Conservation (phyloP, 2,329 filamentous ascomycete species). For the Neoascochyta sp. region DNA sequence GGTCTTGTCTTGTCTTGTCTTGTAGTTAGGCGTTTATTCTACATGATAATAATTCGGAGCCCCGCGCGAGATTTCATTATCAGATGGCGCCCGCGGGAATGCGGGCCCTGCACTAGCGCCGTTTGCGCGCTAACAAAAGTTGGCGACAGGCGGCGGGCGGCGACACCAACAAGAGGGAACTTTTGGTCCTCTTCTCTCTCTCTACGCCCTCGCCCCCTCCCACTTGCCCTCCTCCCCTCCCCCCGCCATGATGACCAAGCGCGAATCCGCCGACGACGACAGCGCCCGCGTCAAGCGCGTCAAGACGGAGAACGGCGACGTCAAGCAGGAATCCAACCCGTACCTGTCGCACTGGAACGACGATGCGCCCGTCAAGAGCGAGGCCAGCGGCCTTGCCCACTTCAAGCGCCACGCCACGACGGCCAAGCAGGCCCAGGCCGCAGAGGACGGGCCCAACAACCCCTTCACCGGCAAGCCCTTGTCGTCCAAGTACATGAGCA, state of each 20-base stretch:
- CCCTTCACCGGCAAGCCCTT: conserved; percentile 78
- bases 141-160: too few relatives aligned
- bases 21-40: too few relatives aligned
- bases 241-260: conserved; percentile 54
- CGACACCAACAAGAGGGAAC: too few relatives aligned
- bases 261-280: conserved; percentile 48
- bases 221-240: conserved; percentile 2
- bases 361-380: conserved; percentile 39
- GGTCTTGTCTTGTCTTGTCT: too few relatives aligned
- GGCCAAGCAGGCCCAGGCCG: conserved; percentile 64
- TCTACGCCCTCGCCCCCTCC: conserved; percentile 1
- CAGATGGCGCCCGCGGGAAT: too few relatives aligned
- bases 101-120: too few relatives aligned
- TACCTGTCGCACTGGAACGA: conserved; percentile 90
- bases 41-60: too few relatives aligned
- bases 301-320: conserved; percentile 35
- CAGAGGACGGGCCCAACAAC: conserved; percentile 78
- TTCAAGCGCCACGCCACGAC: conserved; percentile 80
- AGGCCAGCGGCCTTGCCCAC: conserved; percentile 48
- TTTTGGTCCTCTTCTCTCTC: conserved; percentile 1
- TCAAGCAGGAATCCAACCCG: conserved; percentile 61
- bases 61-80: not conserved
- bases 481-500: conserved; percentile 82
- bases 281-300: conserved; percentile 53
- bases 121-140: too few relatives aligned